Evolutionary conservation across 106 monocot species (phyloP).

Genomic region (Amphibolis antarctica): DNA sequence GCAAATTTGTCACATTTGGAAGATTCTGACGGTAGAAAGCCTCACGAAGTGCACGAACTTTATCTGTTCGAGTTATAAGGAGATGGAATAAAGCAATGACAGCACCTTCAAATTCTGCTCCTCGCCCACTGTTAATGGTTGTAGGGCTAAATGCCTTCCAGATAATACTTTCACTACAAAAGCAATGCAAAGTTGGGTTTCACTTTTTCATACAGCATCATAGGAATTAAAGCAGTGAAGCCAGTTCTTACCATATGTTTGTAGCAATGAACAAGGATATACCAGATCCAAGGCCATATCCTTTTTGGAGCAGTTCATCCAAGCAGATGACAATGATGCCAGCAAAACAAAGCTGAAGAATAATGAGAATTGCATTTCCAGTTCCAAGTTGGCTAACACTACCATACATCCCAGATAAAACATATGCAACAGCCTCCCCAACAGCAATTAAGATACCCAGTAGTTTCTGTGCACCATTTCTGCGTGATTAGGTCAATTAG

Average conservation of each 20-base stretch:
- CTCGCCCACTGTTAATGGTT: constrained; percentile 27
- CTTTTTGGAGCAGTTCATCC: constrained; percentile 62
- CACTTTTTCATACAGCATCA: neutral
- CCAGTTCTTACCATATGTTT: constrained; percentile 32
- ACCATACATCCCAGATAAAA: constrained; percentile 70
- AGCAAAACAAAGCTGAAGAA: constrained; percentile 59
- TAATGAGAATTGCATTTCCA: constrained; percentile 47
- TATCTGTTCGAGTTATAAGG: constrained; percentile 27
- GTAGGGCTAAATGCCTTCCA: constrained; percentile 36
- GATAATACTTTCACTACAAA: constrained; percentile 22
- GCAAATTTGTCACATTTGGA: constrained; percentile 27
- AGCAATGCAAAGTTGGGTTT: too few relatives aligned
- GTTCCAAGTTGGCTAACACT: constrained; percentile 45
- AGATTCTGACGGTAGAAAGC: constrained; percentile 31
- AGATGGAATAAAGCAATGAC: constrained; percentile 33
- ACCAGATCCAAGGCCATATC: constrained; percentile 64
- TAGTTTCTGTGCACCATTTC: constrained; percentile 64
- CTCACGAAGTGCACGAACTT: constrained; percentile 25
- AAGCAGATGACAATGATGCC: constrained; percentile 63
- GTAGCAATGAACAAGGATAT: constrained; percentile 58
- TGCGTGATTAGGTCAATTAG: constrained; percentile 1
- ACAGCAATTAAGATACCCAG: constrained; percentile 57
- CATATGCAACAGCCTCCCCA: constrained; percentile 63
- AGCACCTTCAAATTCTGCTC: constrained; percentile 36
- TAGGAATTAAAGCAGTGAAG: neutral